Evolutionary conservation across 1,284 basidiomycete species (phyloP).

Genomic region (Marasmius fiardii): DNA sequence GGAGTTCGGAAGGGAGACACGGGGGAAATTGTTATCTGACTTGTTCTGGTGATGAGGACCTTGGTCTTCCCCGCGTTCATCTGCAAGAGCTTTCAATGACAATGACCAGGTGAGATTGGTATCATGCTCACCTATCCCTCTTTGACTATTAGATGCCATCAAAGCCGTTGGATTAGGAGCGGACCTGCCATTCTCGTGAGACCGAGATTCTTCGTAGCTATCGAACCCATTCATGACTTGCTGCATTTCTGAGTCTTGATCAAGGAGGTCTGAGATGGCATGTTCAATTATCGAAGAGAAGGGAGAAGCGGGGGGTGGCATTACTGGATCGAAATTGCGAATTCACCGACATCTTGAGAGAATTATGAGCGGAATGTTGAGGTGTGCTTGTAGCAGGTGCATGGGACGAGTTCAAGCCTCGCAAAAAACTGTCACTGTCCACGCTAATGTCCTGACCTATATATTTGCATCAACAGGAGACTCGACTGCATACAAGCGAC

Average conservation of each 20-base stretch:
- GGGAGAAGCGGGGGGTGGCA: constrained; percentile 23
- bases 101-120: too few species aligned
- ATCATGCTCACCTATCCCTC: too few species aligned
- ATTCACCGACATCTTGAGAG: constrained; percentile 52
- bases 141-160: neutral
- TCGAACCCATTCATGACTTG: constrained; percentile 56
- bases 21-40: neutral
- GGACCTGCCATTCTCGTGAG: constrained; percentile 13
- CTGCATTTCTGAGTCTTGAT: constrained; percentile 73
- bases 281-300: neutral
- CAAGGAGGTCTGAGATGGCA: constrained; percentile 53
- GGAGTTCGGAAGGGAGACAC: constrained; percentile 16
- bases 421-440: constrained; percentile 35
- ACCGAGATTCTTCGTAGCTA: constrained; percentile 39
- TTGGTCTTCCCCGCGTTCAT: neutral
- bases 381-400: constrained; percentile 50
- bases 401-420: constrained; percentile 34
- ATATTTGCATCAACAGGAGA: neutral
- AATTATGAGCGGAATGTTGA: constrained; percentile 50
- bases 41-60: neutral
- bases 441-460: constrained; percentile 25
- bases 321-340: constrained; percentile 59
- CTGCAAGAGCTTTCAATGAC: too few species aligned
- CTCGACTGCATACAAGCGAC: neutral
- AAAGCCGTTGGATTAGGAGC: neutral